Base-by-base conservation (phyloP, 2,329 filamentous ascomycete species). In the Aspergillus pseudoviridinutans region DNA sequence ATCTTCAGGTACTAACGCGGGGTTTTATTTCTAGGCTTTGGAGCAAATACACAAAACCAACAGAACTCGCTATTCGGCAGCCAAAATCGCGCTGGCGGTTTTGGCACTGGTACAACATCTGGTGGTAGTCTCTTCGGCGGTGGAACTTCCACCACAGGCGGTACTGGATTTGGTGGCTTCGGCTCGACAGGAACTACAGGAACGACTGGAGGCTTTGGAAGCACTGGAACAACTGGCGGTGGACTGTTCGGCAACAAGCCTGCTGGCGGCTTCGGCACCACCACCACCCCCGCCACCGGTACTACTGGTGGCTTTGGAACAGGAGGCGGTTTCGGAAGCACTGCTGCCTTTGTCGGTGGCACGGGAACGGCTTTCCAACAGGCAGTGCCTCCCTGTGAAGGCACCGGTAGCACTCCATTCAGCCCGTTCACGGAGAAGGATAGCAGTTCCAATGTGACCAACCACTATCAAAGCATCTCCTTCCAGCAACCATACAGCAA, bases 401-500 rank as follows among this genome's bases (percentile, higher is more conserved):
- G 79, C 53, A 80, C 79, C 12, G 77, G 74, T 27, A 67, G 71
- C 54, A 78, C 76, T 4, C 76, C 78, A 1, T 81, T 79, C 63
- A 76, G 66, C 52, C 64, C 77, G 4, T 76, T 71, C 49, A 74
- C 70, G 5, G 79, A 81, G 60, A 80, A 80, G 63, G 79, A 81
- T 60, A 62, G 58, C 54, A 65, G 64, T 49, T 67, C 69, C n/a
- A 71, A 53, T 42, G 62, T 64, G 9, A 80, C 71, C 52, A 79
- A 77, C 59, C 70, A 77, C 57, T 81, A 77, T 56, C 79, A 81
- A 65, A 80, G 77, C 61, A 76, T 81, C 62, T 74, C 68, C 25
- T 78, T 79, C 55, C 78, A 79, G 76, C 71, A 70, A 49, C 76
- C 79, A 5, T 80, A 80, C 78, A 87, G 87, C 73, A 95, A 94